Base-by-base conservation (phyloP, 2,329 filamentous ascomycete species). In the Alternaria infectoria region DNA sequence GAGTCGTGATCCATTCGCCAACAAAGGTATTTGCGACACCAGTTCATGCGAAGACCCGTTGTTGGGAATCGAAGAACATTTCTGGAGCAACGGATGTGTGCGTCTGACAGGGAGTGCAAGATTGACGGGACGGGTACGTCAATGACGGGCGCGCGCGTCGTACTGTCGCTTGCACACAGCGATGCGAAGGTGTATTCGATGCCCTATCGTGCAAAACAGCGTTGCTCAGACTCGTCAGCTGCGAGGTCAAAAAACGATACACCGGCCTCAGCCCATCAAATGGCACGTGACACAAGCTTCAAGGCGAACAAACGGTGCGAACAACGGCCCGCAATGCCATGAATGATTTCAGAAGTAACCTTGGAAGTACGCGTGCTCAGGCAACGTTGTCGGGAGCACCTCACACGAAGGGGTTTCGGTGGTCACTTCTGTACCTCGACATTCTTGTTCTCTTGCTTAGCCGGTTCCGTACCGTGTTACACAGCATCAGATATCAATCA, bases 61-160 rank as follows among this genome's bases (percentile, higher is more conserved):
- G 19, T 52, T 55, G 28, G 62, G 57, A 55, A 57, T 43, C 36
- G 57, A 54, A 45, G 51, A 51, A 62, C 52, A 43, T 21, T 59
- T 40, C 55, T 63, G 50, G 62, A 57, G 62, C 59, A 54, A 62
- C 60, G 59, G 69, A 54, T 63, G 58, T 36, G 26, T 68, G 64
- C 60, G 61, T 64, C 58, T 68, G 70, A 69, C 67, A 72, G 63
- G 69, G 59, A 64, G 63, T 59, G 64, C 64, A 61, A 56, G 45
- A 54, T 54, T 55, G 66, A 59, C 58, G 54, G 61, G 57, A 59
- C 58, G 54, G 60, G 57, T 58, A 64, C 43, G 56, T 62, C 59
- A 66, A 63, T 36, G 26, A 56, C 52, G 52, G 59, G 36, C 59
- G 60, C 25, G 43, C 11, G 28, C 36, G 30, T 47, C 15, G 43